Evolutionary conservation across 208 protist genomes (phyloP).

Genomic region (Strigomonas galati): DNA sequence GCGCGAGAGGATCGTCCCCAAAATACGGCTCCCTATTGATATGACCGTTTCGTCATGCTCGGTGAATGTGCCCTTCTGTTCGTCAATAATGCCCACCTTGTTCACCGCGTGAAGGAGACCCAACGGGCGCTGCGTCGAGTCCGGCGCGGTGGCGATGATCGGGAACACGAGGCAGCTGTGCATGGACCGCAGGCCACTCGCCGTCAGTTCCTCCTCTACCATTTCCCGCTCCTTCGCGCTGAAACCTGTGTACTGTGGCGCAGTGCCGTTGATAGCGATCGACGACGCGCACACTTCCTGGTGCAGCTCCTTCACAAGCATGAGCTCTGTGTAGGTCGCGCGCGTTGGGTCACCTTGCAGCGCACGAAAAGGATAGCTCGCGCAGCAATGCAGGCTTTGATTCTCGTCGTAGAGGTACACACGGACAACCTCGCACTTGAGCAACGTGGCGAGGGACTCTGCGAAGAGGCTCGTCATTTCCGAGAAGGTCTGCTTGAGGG

Average conservation of each 20-base stretch:
- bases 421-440: constrained; percentile 83
- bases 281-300: constrained; percentile 61
- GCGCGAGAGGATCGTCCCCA: constrained; percentile 71
- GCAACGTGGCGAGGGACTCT: constrained; percentile 67
- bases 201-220: constrained; percentile 33
- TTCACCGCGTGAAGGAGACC: constrained; percentile 90
- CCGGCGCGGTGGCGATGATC: constrained; percentile 37
- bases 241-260: constrained; percentile 24
- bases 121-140: constrained; percentile 13
- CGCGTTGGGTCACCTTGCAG: constrained; percentile 60
- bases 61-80: constrained; percentile 26
- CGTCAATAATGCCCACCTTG: constrained; percentile 48
- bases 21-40: constrained; percentile 41
- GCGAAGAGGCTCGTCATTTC: constrained; percentile 60
- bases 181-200: constrained; percentile 67
- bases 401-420: constrained; percentile 84
- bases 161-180: constrained; percentile 83
- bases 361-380: constrained; percentile 51
- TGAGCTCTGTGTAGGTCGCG: constrained; percentile 64
- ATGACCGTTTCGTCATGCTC: constrained; percentile 63
- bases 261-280: constrained; percentile 72
- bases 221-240: constrained; percentile 25
- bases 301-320: constrained; percentile 81
- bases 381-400: constrained; percentile 60
- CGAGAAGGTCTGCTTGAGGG: constrained; percentile 42